These are phyloP conservation scores for Dothideomycetidae sp. DNA, from an alignment of 2,329 filamentous ascomycete species.

Conservation along the genomic window DNA sequence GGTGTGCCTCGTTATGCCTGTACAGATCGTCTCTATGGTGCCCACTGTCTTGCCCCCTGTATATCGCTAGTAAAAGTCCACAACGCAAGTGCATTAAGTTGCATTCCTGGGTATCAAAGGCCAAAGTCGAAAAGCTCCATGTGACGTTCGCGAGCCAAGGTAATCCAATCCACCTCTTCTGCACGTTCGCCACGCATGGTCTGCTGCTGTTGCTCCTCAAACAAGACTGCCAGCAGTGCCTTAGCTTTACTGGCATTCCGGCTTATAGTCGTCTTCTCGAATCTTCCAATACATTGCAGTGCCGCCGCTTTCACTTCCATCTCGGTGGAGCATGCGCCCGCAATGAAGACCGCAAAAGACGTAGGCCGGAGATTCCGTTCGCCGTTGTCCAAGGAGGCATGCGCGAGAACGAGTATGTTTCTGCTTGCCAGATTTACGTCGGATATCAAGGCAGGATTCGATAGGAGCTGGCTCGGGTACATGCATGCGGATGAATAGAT, in stretches of 20 bases:
- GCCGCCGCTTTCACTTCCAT: slow-evolving; percentile 32
- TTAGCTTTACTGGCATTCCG: slow-evolving; percentile 33
- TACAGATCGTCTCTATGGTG: too few species aligned
- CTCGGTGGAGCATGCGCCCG: slow-evolving; percentile 31
- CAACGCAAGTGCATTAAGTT: neutral
- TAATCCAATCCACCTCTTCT: slow-evolving; percentile 37
- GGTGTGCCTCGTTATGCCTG: too few species aligned
- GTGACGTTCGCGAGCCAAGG: slow-evolving; percentile 31
- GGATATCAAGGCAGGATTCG: slow-evolving; percentile 23
- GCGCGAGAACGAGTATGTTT: slow-evolving; percentile 32
- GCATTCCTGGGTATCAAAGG: slow-evolving; percentile 25
- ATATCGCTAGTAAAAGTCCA: neutral
- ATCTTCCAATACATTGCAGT: slow-evolving; percentile 33
- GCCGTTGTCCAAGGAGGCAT: slow-evolving; percentile 25
- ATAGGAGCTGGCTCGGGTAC: slow-evolving; percentile 35
- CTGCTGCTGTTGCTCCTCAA: slow-evolving; percentile 33
- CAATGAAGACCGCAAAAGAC: slow-evolving; percentile 41
- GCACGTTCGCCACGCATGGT: slow-evolving; percentile 27
- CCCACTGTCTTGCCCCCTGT: too few species aligned
- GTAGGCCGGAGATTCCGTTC: slow-evolving; percentile 32
- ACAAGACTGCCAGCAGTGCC: slow-evolving; percentile 33
- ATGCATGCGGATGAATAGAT: slow-evolving; percentile 42
- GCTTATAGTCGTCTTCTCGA: slow-evolving; percentile 36
- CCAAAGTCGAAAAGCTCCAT: slow-evolving; percentile 39
- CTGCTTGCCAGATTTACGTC: slow-evolving; percentile 33